These are phyloP conservation scores for Lotmaria passim DNA, from an alignment of 208 protist genomes.

Conservation along the genomic window DNA sequence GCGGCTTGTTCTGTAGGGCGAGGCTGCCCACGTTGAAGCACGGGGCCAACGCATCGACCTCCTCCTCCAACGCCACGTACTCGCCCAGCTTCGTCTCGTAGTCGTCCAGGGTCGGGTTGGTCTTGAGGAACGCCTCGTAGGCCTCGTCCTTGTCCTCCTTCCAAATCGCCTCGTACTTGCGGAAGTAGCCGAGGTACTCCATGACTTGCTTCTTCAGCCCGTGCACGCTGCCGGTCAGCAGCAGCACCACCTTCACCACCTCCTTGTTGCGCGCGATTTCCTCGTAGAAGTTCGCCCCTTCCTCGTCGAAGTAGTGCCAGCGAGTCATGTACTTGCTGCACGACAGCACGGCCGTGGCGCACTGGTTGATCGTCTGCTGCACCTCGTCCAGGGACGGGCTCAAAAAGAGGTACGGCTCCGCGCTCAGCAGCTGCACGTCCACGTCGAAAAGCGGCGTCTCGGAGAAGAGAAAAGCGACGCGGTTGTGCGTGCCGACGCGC, in stretches of 20 bases:
- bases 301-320: slow-evolving; percentile 76
- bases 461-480: slow-evolving; percentile 92
- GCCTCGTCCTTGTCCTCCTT: slow-evolving; percentile 92
- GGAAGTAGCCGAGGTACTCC: slow-evolving; percentile 92
- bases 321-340: slow-evolving; percentile 91
- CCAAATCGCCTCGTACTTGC: slow-evolving; percentile 95
- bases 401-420: slow-evolving; percentile 93
- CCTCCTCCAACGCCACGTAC: slow-evolving; percentile 90
- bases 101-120: slow-evolving; percentile 88
- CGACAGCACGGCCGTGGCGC: slow-evolving; percentile 88
- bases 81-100: slow-evolving; percentile 93
- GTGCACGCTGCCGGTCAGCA: slow-evolving; percentile 93
- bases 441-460: slow-evolving; percentile 96
- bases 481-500: slow-evolving; percentile 90
- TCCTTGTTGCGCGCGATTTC: slow-evolving; percentile 95
- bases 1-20: slow-evolving; percentile 91
- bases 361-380: slow-evolving; percentile 95
- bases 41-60: slow-evolving; percentile 85
- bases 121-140: slow-evolving; percentile 92
- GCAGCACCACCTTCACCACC: slow-evolving; percentile 94
- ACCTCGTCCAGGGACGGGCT: slow-evolving; percentile 95
- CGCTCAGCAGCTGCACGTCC: slow-evolving; percentile 92
- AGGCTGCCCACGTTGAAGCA: slow-evolving; percentile 94
- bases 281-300: slow-evolving; percentile 88
- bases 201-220: slow-evolving; percentile 93